Evolutionary conservation across 163 green algal genomes (phyloP).

Genomic region (Scenedesmus sp.): DNA sequence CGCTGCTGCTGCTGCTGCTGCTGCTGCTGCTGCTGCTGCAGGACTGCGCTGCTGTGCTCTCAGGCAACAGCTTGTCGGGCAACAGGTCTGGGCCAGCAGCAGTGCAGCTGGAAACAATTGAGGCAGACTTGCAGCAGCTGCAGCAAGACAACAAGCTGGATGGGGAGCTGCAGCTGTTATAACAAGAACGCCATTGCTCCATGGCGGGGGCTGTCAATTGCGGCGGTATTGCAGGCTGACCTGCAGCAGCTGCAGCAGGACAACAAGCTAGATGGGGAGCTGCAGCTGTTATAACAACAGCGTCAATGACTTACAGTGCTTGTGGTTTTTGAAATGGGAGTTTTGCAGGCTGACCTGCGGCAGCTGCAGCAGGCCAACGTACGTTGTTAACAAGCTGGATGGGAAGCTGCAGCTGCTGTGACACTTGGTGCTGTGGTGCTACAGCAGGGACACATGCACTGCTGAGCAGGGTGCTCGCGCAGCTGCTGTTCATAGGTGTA

Average conservation of each 20-base stretch:
- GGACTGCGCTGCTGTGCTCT: slow-evolving; percentile 26
- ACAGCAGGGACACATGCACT: no score
- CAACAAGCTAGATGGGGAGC: background rate
- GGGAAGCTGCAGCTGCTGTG: no score
- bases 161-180: background rate
- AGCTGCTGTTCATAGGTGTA: no score
- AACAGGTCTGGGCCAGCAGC: slow-evolving; percentile 6
- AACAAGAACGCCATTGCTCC: background rate
- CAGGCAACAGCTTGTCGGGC: background rate
- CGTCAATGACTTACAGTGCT: no score
- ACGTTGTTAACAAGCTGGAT: no score
- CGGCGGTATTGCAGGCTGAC: background rate
- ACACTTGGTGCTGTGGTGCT: no score
- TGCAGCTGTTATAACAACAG: background rate
- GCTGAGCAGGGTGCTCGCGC: no score
- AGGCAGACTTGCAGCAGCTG: background rate
- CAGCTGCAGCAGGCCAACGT: no score
- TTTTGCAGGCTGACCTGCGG: no score
- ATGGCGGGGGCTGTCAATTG: background rate
- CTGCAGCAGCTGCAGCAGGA: background rate
- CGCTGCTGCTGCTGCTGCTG: background rate
- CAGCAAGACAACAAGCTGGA: slow-evolving; percentile 7
- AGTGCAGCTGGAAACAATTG: slow-evolving; percentile 13
- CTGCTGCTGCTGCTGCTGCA: background rate
- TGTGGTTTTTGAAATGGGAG: no score